Conservation (phyloP, 2,329 filamentous ascomycete genomes). For the Mycosphaerella sp. region DNA sequence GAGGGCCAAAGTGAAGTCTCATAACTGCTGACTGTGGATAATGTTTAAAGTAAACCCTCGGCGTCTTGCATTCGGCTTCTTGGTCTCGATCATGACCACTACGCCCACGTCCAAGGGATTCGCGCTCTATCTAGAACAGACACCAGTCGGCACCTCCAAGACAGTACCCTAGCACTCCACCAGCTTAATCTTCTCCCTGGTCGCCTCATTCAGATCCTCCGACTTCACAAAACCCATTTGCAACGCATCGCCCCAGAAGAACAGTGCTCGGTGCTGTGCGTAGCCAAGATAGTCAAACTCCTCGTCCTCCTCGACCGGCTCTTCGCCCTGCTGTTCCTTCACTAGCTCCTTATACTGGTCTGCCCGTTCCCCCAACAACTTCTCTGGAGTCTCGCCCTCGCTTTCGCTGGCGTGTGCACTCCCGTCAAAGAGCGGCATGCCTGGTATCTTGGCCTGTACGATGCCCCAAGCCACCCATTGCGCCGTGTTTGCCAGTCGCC, state of each 20-base stretch:
- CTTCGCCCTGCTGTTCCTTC: conserved; percentile 33
- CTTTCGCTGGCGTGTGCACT: conserved; percentile 17
- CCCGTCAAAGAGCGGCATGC: conserved; percentile 50
- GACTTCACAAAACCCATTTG: conserved; percentile 64
- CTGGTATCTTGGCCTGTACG: conserved; percentile 83
- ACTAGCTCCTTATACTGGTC: conserved; percentile 25
- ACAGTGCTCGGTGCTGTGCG: conserved; percentile 80
- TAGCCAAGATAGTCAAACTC: conserved; percentile 93
- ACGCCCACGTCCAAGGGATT: too few species aligned
- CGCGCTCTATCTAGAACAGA: too few species aligned
- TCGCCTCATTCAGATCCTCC: conserved; percentile 67
- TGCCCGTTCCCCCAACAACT: conserved; percentile 29
- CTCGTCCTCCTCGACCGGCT: conserved; percentile 54
- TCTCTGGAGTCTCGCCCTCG: conserved; percentile 26
- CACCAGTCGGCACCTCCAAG: too few species aligned
- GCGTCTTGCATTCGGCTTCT: too few species aligned
- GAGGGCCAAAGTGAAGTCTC: too few species aligned
- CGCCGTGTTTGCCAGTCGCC: conserved; percentile 81
- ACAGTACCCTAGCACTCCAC: conserved; percentile 51
- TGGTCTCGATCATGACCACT: too few species aligned
- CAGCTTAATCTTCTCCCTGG: conserved; percentile 60
- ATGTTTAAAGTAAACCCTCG: too few species aligned
- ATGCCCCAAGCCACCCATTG: conserved; percentile 96
- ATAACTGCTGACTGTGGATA: too few species aligned
- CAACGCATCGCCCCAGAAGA: conserved; percentile 91